A percentile compares a stretch with the other conserved stretches of the same genome.
Evolutionary conservation across 306 rosid species (phyloP).

Genomic region (Vigna angularis): DNA sequence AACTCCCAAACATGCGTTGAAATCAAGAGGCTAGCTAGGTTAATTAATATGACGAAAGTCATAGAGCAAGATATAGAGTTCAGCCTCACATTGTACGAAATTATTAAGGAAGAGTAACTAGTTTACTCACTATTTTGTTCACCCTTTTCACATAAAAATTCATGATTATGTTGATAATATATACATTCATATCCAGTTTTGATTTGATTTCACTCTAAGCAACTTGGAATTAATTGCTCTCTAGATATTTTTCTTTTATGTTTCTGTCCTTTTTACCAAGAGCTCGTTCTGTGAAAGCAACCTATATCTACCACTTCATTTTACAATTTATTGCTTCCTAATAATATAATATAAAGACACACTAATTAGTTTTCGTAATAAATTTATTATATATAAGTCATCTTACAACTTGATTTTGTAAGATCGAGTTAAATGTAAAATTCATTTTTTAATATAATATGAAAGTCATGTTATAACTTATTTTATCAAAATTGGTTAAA

Average conservation of each 20-base stretch:
- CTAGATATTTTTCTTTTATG: background rate
- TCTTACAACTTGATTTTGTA: too few species aligned
- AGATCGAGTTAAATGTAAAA: too few species aligned
- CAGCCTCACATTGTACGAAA: too few species aligned
- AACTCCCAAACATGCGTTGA: background rate
- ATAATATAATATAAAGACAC: too few species aligned
- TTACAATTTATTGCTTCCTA: too few species aligned
- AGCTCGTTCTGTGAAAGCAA: conserved; percentile 16
- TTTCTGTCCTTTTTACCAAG: conserved; percentile 3
- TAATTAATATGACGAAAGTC: background rate
- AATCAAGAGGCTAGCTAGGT: background rate
- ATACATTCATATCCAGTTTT: background rate
- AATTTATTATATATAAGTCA: too few species aligned
- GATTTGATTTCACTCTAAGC: conserved; percentile 26
- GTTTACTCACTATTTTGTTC: background rate
- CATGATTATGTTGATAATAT: background rate
- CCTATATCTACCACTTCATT: background rate
- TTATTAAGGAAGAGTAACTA: background rate
- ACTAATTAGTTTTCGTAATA: too few species aligned
- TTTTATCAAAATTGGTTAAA: too few species aligned
- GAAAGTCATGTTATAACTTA: too few species aligned
- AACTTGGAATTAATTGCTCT: conserved; percentile 11
- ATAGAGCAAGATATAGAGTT: too few species aligned
- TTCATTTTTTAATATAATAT: too few species aligned
- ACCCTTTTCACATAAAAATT: background rate